phyloP scores from a whole-genome alignment of 768 basidiomycete genomes.

The Pleurotus djamor region DNA sequence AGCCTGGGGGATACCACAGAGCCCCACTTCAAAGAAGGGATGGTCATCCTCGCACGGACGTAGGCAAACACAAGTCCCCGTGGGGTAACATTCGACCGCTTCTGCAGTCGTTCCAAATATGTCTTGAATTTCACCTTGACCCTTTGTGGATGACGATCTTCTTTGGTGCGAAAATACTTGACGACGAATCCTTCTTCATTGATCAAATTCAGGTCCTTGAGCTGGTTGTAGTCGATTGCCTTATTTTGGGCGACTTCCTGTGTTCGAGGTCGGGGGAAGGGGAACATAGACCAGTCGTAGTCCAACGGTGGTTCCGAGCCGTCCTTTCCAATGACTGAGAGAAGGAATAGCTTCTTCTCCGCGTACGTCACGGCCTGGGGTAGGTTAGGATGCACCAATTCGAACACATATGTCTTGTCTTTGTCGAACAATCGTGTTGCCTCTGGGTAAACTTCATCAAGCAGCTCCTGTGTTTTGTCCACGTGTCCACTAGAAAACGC shows the following conservation, averaged over 20 bases:
- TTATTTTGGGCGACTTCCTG: neutral
- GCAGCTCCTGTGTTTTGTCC: constrained; percentile 5
- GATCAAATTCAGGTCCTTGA: constrained; percentile 3
- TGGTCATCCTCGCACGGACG: neutral
- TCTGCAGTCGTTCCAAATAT: constrained; percentile 7
- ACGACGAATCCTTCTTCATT: constrained; percentile 14
- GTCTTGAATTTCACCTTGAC: constrained; percentile 12
- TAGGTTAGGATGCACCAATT: constrained; percentile 7
- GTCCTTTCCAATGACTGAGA: constrained; percentile 9
- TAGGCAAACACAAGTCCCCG: constrained; percentile 1
- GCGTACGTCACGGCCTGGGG: neutral
- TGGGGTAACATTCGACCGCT: constrained; percentile 2
- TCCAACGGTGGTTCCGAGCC: constrained; percentile 9
- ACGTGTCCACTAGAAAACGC: constrained; percentile 8
- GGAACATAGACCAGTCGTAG: constrained; percentile 11
- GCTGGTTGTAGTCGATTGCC: neutral
- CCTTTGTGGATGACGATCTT: constrained; percentile 3
- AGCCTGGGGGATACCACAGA: neutral
- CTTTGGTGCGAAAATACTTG: constrained; percentile 7
- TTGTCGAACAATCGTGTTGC: neutral
- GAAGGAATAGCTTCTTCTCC: constrained; percentile 7
- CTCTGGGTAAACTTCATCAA: constrained; percentile 6
- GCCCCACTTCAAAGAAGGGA: constrained; percentile 5
- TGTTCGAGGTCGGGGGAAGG: constrained; percentile 8
- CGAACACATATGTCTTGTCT: constrained; percentile 12